Evolutionary conservation across 345 rosid species (phyloP).

Genomic region (Arabidopsis thaliana): DNA sequence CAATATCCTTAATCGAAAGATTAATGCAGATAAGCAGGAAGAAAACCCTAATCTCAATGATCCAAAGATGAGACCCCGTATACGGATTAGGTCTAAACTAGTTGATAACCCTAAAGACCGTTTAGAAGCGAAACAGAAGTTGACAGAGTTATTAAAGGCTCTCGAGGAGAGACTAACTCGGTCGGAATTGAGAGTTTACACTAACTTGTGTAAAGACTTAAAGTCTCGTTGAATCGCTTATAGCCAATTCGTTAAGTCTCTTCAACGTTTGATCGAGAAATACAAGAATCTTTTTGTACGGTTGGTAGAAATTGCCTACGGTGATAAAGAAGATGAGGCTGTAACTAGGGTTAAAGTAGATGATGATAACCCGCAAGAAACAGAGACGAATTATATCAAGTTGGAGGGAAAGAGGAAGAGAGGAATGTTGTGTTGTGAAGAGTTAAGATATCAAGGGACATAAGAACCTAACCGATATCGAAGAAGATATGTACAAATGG

Average conservation of each 20-base stretch:
- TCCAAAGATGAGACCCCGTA: not conserved
- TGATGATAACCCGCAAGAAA: not conserved
- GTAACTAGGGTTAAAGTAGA: not conserved
- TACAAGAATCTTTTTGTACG: not conserved
- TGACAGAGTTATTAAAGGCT: not conserved
- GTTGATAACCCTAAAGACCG: not conserved
- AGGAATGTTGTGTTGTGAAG: not conserved
- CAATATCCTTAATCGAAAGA: not conserved
- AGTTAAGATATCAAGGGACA: not conserved
- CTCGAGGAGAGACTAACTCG: not conserved
- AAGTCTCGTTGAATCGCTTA: not conserved
- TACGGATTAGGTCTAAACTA: not conserved
- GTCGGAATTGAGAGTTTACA: not conserved
- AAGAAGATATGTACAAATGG: conserved; percentile 14
- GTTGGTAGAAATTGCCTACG: not conserved
- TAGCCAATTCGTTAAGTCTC: not conserved
- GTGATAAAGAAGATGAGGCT: not conserved
- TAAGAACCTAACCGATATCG: not conserved
- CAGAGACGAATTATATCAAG: not conserved
- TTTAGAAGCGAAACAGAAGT: not conserved
- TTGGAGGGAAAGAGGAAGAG: not conserved
- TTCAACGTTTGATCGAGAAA: conserved; percentile 9
- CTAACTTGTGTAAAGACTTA: not conserved
- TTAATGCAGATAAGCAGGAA: not conserved
- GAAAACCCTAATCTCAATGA: not conserved